Percentiles rank a stretch among this genome's conserved stretches.
These are phyloP conservation scores for Penicillium vulpinum DNA, from an alignment of 2,329 filamentous ascomycete species.

Conservation along the genomic window DNA sequence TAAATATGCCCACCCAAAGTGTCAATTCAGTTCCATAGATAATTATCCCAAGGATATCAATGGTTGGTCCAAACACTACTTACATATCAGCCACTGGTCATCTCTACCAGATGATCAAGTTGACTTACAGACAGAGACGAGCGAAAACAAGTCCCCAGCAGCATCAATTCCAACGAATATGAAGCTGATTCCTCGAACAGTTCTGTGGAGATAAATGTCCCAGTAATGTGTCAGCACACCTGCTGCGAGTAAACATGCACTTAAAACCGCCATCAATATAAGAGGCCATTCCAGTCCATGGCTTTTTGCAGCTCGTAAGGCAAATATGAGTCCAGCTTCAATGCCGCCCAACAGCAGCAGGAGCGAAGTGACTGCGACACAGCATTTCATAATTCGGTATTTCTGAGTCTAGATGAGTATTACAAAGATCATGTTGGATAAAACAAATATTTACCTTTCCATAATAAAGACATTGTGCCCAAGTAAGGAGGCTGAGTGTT, in stretches of 20 bases:
- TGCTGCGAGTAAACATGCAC: constrained; percentile 62
- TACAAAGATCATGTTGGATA: not conserved
- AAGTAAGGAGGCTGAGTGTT: constrained; percentile 53
- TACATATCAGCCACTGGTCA: not conserved
- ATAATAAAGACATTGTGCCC: constrained; percentile 59
- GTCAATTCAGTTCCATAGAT: constrained; percentile 67
- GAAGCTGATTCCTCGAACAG: constrained; percentile 70
- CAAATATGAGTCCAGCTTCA: constrained; percentile 61
- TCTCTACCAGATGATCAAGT: not conserved
- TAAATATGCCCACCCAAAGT: constrained; percentile 68
- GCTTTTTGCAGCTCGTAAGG: constrained; percentile 49
- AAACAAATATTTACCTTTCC: constrained; percentile 33
- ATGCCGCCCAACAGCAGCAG: constrained; percentile 59
- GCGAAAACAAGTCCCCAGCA: constrained; percentile 65
- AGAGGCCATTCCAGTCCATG: constrained; percentile 59
- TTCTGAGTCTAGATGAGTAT: constrained; percentile 38
- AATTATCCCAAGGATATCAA: constrained; percentile 62
- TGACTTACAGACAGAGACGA: constrained; percentile 57
- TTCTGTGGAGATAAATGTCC: constrained; percentile 67
- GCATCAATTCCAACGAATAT: constrained; percentile 71
- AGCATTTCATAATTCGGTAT: constrained; percentile 54
- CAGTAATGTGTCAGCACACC: constrained; percentile 69
- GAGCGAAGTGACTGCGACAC: constrained; percentile 53
- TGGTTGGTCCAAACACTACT: constrained; percentile 24
- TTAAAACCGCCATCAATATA: constrained; percentile 66